Conservation (phyloP, 1,284 basidiomycete genomes). For the Vanrija sp. region DNA sequence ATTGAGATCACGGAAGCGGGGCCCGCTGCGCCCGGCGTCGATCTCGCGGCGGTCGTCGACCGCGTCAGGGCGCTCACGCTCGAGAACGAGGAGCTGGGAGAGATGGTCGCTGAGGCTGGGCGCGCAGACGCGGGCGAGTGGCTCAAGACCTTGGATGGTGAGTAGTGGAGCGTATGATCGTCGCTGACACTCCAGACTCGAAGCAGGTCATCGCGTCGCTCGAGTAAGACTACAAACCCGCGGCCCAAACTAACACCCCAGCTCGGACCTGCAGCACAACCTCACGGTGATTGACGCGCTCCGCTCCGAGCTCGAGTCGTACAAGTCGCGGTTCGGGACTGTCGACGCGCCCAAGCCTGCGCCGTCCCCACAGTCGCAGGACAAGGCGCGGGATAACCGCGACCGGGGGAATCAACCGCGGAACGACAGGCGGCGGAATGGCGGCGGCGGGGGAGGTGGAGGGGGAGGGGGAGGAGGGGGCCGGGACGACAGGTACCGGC, state of each 20-base stretch:
- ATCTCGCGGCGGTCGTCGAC: constrained; percentile 33
- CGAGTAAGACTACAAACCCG: constrained; percentile 28
- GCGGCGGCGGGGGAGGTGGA: neutral
- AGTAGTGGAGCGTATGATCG: neutral
- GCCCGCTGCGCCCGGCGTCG: constrained; percentile 8
- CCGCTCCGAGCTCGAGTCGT: constrained; percentile 26
- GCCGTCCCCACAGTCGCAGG: neutral
- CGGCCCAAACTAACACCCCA: constrained; percentile 2
- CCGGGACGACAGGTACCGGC: constrained; percentile 3
- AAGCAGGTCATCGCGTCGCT: constrained; percentile 36
- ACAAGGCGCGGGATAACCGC: no score
- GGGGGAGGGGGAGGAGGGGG: no score
- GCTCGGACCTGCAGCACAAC: constrained; percentile 38
- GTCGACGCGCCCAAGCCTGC: constrained; percentile 1
- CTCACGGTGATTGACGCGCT: constrained; percentile 26
- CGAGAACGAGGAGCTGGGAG: constrained; percentile 46
- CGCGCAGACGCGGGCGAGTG: constrained; percentile 24
- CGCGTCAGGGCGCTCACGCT: constrained; percentile 35
- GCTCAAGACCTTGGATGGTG: constrained; percentile 36
- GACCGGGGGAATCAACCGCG: no score
- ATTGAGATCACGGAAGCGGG: neutral
- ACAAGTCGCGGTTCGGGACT: constrained; percentile 24
- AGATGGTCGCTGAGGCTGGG: constrained; percentile 40
- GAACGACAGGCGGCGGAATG: neutral
- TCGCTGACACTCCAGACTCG: constrained; percentile 26